Base-by-base conservation (phyloP, 1,139 yeast species). In the Hansenula lynferdii region DNA sequence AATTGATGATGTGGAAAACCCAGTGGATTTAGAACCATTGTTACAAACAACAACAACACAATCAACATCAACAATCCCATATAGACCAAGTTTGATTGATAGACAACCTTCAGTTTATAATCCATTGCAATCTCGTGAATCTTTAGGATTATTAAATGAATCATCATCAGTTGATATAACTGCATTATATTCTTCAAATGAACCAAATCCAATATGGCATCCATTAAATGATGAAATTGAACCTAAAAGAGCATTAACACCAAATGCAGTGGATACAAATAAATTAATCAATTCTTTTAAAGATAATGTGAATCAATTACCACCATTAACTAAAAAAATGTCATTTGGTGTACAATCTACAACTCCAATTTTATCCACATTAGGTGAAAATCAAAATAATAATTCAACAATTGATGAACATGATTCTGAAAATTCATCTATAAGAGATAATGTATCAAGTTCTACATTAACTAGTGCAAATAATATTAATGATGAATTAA, bases 111-210 rank as follows among this genome's bases (percentile, higher is more conserved):
- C 12, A 19, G 30, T 25, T 29, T 21, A 34, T 37, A 40, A 22
- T 40, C 44, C 7, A 24, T 43, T 43, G 27, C 50, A 50, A 31
- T 44, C 51, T 16, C 38, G 45, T 14, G 56, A 52, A 25, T 50
- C 55, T 1, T 37, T 52, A 6, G 16, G 18, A 7, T 37, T 39
- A 3, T 42, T 51, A 40, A 41, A 51, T 15, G 53, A 50, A 21
- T 45, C 52, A 10, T 44, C 48, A 3, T 44, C 53, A 9, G 54
- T 50, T 31, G 57, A 53, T 34, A 50, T 53, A 19, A 53, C 56
- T 6, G 52, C 53, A 2, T 28, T 51, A 26, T 53, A 50, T 34
- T 35, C 35, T 9, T 14, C 31, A 12, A 21, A 34, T n/a, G 30
- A 15, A 8, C 14, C 37, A 17, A 27, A 23, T 23, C 34, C 20